Conservation (phyloP, 1,284 basidiomycete genomes). For the Phylloporus sp. region DNA sequence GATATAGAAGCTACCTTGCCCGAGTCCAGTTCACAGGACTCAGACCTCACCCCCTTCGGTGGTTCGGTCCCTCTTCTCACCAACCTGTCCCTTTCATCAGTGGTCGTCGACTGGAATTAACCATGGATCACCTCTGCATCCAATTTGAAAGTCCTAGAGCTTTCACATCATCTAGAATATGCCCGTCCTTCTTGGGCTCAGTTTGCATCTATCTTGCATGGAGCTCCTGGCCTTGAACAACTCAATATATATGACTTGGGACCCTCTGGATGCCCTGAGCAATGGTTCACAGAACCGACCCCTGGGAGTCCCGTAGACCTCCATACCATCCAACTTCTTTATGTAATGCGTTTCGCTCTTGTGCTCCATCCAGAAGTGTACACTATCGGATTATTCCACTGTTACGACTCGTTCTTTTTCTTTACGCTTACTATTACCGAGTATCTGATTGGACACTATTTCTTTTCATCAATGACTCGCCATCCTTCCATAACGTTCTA, state of each 20-base stretch:
- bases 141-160: constrained; percentile 50
- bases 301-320: constrained; percentile 31
- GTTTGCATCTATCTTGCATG: constrained; percentile 50
- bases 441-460: too few relatives aligned
- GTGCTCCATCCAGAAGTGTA: constrained; percentile 50
- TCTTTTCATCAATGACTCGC: too few relatives aligned
- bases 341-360: constrained; percentile 51
- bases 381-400: constrained; percentile 48
- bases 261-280: constrained; percentile 12
- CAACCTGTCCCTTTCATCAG: constrained; percentile 48
- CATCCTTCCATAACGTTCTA: too few relatives aligned
- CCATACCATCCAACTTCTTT: constrained; percentile 47
- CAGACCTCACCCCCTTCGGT: constrained; percentile 53
- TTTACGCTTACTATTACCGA: too few relatives aligned
- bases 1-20: too few relatives aligned
- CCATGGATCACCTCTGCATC: constrained; percentile 41
- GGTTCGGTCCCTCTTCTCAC: constrained; percentile 52
- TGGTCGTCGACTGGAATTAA: constrained; percentile 65
- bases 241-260: constrained; percentile 58
- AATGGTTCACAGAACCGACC: constrained; percentile 37
- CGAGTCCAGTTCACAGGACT: constrained; percentile 40
- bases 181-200: constrained; percentile 49
- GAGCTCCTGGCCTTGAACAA: constrained; percentile 49
- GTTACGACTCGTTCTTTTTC: too few relatives aligned
- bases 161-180: constrained; percentile 53